phyloP scores from a whole-genome alignment of 2,329 filamentous ascomycete species.

The Cladosporium oxysporum region DNA sequence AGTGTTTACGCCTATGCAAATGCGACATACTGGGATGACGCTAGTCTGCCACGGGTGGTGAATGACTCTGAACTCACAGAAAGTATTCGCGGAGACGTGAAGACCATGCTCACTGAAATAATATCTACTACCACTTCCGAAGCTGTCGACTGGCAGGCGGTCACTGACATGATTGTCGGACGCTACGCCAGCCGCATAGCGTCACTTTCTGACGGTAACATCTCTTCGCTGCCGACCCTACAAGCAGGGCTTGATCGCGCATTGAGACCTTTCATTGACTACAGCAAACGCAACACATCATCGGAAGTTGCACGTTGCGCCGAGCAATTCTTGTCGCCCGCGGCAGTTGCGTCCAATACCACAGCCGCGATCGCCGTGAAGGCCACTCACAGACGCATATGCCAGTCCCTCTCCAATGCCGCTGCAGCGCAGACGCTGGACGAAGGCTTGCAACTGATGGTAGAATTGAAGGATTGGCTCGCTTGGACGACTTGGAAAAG shows the following conservation, averaged over 20 bases:
- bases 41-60: background rate
- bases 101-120: background rate
- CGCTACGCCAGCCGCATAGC: conserved; percentile 62
- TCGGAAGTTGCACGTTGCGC: conserved; percentile 40
- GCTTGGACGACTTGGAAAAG: conserved; percentile 63
- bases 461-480: conserved; percentile 44
- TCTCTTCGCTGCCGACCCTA: conserved; percentile 22
- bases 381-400: background rate
- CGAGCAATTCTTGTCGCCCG: background rate
- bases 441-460: background rate
- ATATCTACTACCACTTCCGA: conserved; percentile 40
- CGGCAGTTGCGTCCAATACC: background rate
- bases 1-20: conserved; percentile 47
- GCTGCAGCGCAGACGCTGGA: background rate
- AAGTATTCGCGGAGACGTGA: background rate
- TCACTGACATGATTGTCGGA: conserved; percentile 65
- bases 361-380: background rate
- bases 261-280: conserved; percentile 44
- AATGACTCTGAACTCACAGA: background rate
- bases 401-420: background rate
- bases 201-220: conserved; percentile 33
- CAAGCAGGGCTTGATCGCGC: conserved; percentile 29
- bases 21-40: conserved; percentile 36
- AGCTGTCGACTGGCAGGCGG: conserved; percentile 64
- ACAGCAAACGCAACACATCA: conserved; percentile 37